Evolutionary conservation across 2,329 filamentous ascomycete species (phyloP).

Genomic region (Diaporthe humulicola): DNA sequence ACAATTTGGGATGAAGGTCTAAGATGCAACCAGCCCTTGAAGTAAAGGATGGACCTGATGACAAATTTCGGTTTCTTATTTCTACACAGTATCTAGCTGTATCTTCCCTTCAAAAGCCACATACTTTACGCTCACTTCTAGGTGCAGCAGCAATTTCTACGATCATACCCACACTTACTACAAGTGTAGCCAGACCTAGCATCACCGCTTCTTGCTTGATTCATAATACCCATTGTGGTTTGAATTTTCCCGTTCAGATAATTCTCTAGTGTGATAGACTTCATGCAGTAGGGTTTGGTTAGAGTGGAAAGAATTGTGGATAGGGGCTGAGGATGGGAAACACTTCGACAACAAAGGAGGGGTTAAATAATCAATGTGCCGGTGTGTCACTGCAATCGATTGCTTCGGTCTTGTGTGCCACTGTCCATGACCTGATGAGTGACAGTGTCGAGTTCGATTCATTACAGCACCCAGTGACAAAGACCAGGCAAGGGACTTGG

Average conservation of each 20-base stretch:
- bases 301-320: neutral
- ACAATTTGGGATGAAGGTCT: too few species aligned
- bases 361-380: neutral
- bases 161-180: slow-evolving; percentile 14
- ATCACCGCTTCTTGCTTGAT: neutral
- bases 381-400: neutral
- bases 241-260: neutral
- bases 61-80: neutral
- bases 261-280: neutral
- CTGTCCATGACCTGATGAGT: neutral
- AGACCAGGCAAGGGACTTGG: neutral
- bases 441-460: neutral
- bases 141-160: slow-evolving; percentile 13
- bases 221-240: neutral
- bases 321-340: too few species aligned
- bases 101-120: neutral
- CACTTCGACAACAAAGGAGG: neutral
- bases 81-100: neutral
- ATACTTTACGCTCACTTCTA: neutral
- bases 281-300: too few species aligned
- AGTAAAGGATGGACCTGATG: neutral
- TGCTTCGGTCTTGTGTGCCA: neutral
- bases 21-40: too few species aligned
- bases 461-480: neutral
- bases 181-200: neutral